These are phyloP conservation scores for Aspergillus calidoustus DNA, from an alignment of 2,329 filamentous ascomycete genomes.

Conservation along the genomic window DNA sequence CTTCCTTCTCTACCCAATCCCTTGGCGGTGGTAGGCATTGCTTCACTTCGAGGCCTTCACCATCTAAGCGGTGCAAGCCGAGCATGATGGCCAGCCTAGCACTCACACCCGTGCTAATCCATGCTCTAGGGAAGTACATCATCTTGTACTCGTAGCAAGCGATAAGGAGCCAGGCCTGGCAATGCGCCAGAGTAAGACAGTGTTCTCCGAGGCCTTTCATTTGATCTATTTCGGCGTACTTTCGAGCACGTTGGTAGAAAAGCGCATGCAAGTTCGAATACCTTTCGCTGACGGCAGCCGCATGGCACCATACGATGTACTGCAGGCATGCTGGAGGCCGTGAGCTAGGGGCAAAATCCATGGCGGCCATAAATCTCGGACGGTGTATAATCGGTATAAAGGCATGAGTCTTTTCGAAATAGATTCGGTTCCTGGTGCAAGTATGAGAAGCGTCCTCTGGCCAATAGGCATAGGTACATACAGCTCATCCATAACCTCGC, in stretches of 20 bases:
- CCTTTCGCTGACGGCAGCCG: slow-evolving; percentile 83
- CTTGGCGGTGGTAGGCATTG: slow-evolving; percentile 83
- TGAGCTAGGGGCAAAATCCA: slow-evolving; percentile 85
- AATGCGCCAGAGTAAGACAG: slow-evolving; percentile 83
- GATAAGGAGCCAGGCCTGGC: slow-evolving; percentile 81
- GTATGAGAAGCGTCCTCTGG: slow-evolving; percentile 21
- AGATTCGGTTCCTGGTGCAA: slow-evolving; percentile 71
- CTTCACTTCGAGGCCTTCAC: slow-evolving; percentile 83
- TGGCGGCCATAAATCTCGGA: slow-evolving; percentile 81
- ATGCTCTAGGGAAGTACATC: slow-evolving; percentile 96
- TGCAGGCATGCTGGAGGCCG: slow-evolving; percentile 85
- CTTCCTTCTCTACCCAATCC: slow-evolving; percentile 94
- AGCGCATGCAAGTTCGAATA: slow-evolving; percentile 79
- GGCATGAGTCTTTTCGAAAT: slow-evolving; percentile 87
- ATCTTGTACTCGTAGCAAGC: slow-evolving; percentile 91
- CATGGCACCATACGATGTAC: slow-evolving; percentile 95
- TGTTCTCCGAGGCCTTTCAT: slow-evolving; percentile 90
- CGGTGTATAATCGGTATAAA: slow-evolving; percentile 88
- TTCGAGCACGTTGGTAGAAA: slow-evolving; percentile 87
- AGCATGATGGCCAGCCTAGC: slow-evolving; percentile 89
- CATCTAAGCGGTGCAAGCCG: slow-evolving; percentile 85
- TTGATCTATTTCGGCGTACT: slow-evolving; percentile 87
- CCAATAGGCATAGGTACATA: slow-evolving; percentile 45
- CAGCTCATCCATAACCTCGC: slow-evolving; percentile 85
- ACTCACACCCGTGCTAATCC: slow-evolving; percentile 86